Evolutionary conservation across 306 rosid genomes (phyloP), one percentile per base, ranked within the genome.

Genomic region (Styphnolobium japonicum): DNA sequence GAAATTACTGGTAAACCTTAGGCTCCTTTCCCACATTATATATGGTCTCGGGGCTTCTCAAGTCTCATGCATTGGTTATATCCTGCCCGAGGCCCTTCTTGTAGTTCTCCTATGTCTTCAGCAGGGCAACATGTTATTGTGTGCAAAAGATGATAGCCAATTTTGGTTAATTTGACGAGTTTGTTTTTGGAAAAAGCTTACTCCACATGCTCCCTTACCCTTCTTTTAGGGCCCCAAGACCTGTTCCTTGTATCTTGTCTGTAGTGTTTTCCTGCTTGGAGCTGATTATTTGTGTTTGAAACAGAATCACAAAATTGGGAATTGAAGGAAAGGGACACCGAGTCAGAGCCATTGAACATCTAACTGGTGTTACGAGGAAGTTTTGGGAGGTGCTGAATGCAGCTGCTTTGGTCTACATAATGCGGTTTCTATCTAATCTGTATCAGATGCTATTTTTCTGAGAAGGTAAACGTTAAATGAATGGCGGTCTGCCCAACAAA

Each of bases 281-380:
- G 67, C 73, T 75, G 53, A 70, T 71, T 36, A 8, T 39, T 61
- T 82, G 78, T 68, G 62, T 90, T 67, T 86, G 73, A 74, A 80
- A 75, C 97, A 96, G 99, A 90, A 86, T 45, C 83, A 31, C 92
- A 61, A 88, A 89, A 89, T 57, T 83, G 98, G 98, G 75, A 79
- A 68, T 15, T 80, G 92, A 90, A 85, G 88, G 98, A 91, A 73
- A 90, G 92, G 88, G 98, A 91, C 64, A 58, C 81, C 0, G 97
- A 96, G 82, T 80, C 94, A 43, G 97, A 92, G 80, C 97, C 98
- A n/a, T 79, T 94, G 67, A 91, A 82, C 88, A 68, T 93, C 64
- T 92, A 87, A 87, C 53, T 73, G 75, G 80, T 43, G 71, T 67
- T 72, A 68, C 65, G 51, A 21, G 51, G 31, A 81, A 80, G 77